A percentile compares a stretch with the other conserved stretches of the same genome.
phyloP scores from a whole-genome alignment of 371 early-diverging fungal species.

The Cokeromyces recurvatus region DNA sequence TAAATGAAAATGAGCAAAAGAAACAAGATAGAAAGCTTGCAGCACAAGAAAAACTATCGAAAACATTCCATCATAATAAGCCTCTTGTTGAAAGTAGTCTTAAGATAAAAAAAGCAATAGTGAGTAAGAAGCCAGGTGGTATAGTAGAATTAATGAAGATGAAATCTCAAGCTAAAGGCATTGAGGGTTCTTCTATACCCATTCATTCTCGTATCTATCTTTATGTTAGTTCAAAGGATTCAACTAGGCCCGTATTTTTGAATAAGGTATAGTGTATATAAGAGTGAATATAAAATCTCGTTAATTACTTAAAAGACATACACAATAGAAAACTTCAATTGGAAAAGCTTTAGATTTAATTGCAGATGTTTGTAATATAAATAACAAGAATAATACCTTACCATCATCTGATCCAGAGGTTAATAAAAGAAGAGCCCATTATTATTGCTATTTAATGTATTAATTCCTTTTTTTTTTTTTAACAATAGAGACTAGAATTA shows the following conservation, averaged over 20 bases:
- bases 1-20: conserved; percentile 15
- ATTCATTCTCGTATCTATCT: conserved; percentile 22
- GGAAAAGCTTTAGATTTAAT: conserved; percentile 22
- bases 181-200: conserved; percentile 18
- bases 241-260: conserved; percentile 16
- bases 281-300: not conserved
- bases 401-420: conserved; percentile 19
- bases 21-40: conserved; percentile 20
- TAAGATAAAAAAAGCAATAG: too few relatives aligned
- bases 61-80: too few relatives aligned
- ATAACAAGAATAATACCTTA: conserved; percentile 22
- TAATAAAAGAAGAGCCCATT: conserved; percentile 2
- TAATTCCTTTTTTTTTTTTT: not conserved
- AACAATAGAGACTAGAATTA: conserved; percentile 17
- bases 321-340: conserved; percentile 12
- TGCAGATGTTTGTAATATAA: conserved; percentile 19
- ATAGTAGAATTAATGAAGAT: conserved; percentile 37
- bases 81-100: too few relatives aligned
- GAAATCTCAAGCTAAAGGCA: conserved; percentile 34
- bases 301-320: not conserved
- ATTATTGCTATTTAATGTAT: not conserved
- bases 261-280: conserved; percentile 25
- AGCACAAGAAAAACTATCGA: conserved; percentile 25
- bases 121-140: too few relatives aligned
- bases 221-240: conserved; percentile 14